phyloP scores from a whole-genome alignment of 2,329 filamentous ascomycete species.

The Phymatotrichopsis omnivora region DNA sequence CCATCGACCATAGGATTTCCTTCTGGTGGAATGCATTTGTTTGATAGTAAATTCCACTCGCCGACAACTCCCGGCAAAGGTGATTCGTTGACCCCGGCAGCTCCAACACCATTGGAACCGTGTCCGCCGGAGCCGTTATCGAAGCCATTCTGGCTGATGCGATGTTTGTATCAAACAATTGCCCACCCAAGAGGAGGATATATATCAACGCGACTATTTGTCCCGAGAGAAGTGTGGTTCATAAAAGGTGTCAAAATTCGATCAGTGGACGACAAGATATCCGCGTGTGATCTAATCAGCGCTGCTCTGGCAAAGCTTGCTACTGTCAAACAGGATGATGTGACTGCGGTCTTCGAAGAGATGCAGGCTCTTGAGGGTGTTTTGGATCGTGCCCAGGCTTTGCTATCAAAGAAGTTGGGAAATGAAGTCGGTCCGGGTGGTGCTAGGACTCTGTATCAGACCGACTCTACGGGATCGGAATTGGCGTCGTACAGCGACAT shows the following conservation, averaged over 20 bases:
- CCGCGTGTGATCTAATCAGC: slow-evolving; percentile 82
- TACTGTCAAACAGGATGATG: slow-evolving; percentile 77
- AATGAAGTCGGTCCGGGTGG: slow-evolving; percentile 80
- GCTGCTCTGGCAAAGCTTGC: slow-evolving; percentile 76
- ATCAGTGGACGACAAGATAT: slow-evolving; percentile 83
- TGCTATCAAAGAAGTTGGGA: slow-evolving; percentile 74
- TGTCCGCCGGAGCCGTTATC: slow-evolving; percentile 82
- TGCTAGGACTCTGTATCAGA: slow-evolving; percentile 59
- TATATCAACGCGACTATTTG: slow-evolving; percentile 79
- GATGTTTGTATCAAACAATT: slow-evolving; percentile 83
- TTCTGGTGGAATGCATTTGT: slow-evolving; percentile 63
- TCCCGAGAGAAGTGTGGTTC: slow-evolving; percentile 85
- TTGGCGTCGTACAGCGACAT: slow-evolving; percentile 39
- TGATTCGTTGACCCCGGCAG: slow-evolving; percentile 57
- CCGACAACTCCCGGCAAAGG: slow-evolving; percentile 47
- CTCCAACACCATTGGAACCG: slow-evolving; percentile 72
- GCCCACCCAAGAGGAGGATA: slow-evolving; percentile 87
- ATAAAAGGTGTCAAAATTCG: slow-evolving; percentile 91
- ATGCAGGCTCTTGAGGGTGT: slow-evolving; percentile 82
- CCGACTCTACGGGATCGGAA: slow-evolving; percentile 35
- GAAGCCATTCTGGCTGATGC: slow-evolving; percentile 97
- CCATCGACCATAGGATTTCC: slow-evolving; percentile 49
- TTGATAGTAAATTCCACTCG: slow-evolving; percentile 73
- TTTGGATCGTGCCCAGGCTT: slow-evolving; percentile 72
- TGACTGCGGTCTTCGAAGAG: slow-evolving; percentile 84